These are phyloP conservation scores for Amniculicola lignicola DNA, from an alignment of 495 filamentous ascomycete genomes.

Conservation along the genomic window DNA sequence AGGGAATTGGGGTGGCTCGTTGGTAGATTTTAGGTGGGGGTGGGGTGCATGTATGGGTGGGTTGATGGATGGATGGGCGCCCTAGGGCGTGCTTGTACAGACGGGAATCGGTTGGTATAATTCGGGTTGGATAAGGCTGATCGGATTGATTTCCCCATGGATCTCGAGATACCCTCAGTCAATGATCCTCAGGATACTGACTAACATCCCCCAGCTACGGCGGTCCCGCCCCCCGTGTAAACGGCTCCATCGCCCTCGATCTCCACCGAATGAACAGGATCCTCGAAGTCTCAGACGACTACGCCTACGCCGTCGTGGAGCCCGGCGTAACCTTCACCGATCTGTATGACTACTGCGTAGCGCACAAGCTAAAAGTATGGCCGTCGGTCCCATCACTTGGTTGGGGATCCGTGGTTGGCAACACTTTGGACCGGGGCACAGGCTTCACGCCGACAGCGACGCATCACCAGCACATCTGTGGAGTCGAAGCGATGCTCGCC, in stretches of 20 bases:
- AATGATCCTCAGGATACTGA: not conserved
- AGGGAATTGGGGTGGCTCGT: too few relatives aligned
- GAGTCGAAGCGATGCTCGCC: slow-evolving; percentile 34
- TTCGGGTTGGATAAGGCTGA: too few relatives aligned
- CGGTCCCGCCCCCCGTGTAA: slow-evolving; percentile 27
- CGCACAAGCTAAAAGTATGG: slow-evolving; percentile 31
- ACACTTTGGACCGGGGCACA: slow-evolving; percentile 33
- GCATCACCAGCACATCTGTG: slow-evolving; percentile 35
- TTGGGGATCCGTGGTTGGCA: slow-evolving; percentile 35
- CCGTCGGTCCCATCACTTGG: slow-evolving; percentile 33
- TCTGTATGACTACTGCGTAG: slow-evolving; percentile 31
- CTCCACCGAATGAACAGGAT: slow-evolving; percentile 30
- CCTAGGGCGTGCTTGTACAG: too few relatives aligned
- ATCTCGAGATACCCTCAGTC: too few relatives aligned
- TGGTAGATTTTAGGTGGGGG: too few relatives aligned
- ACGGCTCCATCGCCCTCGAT: slow-evolving; percentile 24
- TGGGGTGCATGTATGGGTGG: too few relatives aligned
- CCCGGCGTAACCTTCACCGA: slow-evolving; percentile 36
- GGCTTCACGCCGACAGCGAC: slow-evolving; percentile 35
- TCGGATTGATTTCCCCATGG: too few relatives aligned
- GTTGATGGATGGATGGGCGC: too few relatives aligned
- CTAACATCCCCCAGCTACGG: slow-evolving; percentile 12
- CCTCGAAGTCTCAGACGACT: slow-evolving; percentile 30
- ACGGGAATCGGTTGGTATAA: too few relatives aligned
- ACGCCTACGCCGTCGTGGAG: slow-evolving; percentile 33